Base-by-base conservation (phyloP, 805 yeast species). In the Saturnispora mendoncae region DNA sequence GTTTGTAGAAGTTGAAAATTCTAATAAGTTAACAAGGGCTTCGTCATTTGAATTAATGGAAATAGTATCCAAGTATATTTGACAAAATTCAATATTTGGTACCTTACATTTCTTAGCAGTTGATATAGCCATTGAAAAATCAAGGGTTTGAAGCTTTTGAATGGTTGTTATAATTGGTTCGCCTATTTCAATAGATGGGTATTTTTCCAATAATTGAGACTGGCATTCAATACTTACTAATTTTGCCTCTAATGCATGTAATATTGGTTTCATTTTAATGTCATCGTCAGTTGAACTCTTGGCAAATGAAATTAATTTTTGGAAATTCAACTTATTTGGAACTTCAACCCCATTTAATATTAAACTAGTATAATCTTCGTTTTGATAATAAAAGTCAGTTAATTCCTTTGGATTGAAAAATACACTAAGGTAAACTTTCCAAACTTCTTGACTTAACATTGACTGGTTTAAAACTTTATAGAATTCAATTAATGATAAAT, bases 401-500 rank as follows among this genome's bases (percentile, higher is more conserved):
- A 78, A 57, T 12, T 70, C 52, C 17, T 65, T 65, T n/a, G 17
- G n/a, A 14, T 33, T 27, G 18, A 27, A 39, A 13, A 27, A 15
- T 14, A 21, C 31, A 1, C 23, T 15, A 6, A 39, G 18, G 13
- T 32, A 27, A 13, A 15, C 8, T 33, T 39, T 18, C 31, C 30
- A 39, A n/a, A 39, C 24, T 21, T 18, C 5, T 15, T 33, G 33
- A 13, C 30, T 14, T 19, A 32, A 20, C 9, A 14, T 15, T 21
- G 17, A 17, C 17, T 67, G 65, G 48, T 74, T 77, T 36, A 90
- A 55, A 3, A 82, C 49, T 47, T 79, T 76, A 60, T 81, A 81
- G 46, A 90, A 79, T 38, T 79, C 82, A 0, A 92, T 77, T 2
- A 69, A 52, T 0, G 85, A 67, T 6, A 83, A 57, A 29, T 73